These are phyloP conservation scores for Pythium biforme DNA, from an alignment of 352 stramenopile species.

Conservation along the genomic window DNA sequence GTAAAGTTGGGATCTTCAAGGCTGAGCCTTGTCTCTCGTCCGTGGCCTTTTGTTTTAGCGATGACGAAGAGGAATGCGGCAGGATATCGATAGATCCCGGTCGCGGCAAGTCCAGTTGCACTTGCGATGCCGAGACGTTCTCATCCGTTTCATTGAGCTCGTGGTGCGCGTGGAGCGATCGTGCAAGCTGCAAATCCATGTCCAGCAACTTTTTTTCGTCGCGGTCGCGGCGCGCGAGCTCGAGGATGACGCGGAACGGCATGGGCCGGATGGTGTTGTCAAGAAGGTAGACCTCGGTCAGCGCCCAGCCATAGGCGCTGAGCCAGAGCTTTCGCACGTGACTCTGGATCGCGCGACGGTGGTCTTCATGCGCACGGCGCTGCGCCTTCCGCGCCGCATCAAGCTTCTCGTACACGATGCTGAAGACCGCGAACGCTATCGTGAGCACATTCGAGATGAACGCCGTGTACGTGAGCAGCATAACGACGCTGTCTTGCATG, in stretches of 20 bases:
- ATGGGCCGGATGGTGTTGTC: constrained; percentile 43
- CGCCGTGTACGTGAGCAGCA: constrained; percentile 48
- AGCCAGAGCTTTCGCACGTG: constrained; percentile 59
- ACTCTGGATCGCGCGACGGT: constrained; percentile 41
- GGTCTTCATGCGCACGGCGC: constrained; percentile 40
- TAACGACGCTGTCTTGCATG: constrained; percentile 40
- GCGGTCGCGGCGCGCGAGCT: constrained; percentile 54
- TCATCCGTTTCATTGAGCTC: constrained; percentile 1
- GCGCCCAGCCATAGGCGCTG: constrained; percentile 49
- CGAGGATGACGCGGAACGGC: constrained; percentile 53
- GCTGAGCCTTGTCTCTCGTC: not conserved
- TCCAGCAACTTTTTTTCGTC: constrained; percentile 29
- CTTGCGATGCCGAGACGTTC: constrained; percentile 6
- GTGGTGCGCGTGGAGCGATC: constrained; percentile 27
- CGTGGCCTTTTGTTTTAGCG: not conserved
- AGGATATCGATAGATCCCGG: not conserved
- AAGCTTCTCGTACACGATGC: constrained; percentile 66
- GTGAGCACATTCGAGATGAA: constrained; percentile 56
- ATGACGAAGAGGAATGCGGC: constrained; percentile 7
- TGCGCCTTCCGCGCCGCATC: constrained; percentile 27
- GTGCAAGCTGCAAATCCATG: constrained; percentile 41
- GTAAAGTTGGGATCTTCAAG: not conserved
- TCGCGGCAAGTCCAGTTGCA: constrained; percentile 20
- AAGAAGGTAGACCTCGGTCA: constrained; percentile 58
- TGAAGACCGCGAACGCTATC: constrained; percentile 46